Conservation (phyloP, 1,284 basidiomycete species). For the Leccinum griseonigrum region DNA sequence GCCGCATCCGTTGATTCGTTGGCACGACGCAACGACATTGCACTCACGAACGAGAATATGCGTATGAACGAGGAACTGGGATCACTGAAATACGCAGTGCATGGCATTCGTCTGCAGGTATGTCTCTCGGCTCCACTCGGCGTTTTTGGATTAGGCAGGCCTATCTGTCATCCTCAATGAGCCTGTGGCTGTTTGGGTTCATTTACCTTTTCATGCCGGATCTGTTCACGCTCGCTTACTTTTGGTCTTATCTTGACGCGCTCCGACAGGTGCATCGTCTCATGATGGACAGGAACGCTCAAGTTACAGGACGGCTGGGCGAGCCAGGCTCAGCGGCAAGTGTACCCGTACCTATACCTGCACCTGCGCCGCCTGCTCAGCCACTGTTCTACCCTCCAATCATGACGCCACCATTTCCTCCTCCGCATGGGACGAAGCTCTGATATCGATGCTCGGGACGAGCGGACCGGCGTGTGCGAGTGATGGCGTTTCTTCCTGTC, state of each 20-base stretch:
- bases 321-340: conserved; percentile 16
- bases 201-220: conserved; percentile 4
- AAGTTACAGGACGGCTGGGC: conserved; percentile 42
- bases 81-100: conserved; percentile 68
- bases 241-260: conserved; percentile 13
- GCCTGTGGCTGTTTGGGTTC: conserved; percentile 7
- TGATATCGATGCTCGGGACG: conserved; percentile 6
- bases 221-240: conserved; percentile 17
- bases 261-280: conserved; percentile 51
- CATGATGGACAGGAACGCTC: conserved; percentile 66
- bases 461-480: background rate
- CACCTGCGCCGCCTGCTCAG: conserved; percentile 21
- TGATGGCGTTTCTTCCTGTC: background rate
- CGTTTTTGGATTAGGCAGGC: conserved; percentile 5
- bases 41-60: conserved; percentile 68
- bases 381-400: conserved; percentile 30
- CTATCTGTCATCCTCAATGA: background rate
- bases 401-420: conserved; percentile 33
- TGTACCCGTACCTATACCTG: conserved; percentile 25
- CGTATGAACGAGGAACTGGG: conserved; percentile 76
- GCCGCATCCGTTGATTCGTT: conserved; percentile 62
- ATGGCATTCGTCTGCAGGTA: conserved; percentile 81
- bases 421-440: conserved; percentile 32
- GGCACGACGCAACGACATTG: conserved; percentile 60
- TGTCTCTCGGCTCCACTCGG: conserved; percentile 15